A percentile compares a stretch with the other conserved stretches of the same genome.
Conservation (phyloP, 306 rosid genomes). For the Cucumis sativus region DNA sequence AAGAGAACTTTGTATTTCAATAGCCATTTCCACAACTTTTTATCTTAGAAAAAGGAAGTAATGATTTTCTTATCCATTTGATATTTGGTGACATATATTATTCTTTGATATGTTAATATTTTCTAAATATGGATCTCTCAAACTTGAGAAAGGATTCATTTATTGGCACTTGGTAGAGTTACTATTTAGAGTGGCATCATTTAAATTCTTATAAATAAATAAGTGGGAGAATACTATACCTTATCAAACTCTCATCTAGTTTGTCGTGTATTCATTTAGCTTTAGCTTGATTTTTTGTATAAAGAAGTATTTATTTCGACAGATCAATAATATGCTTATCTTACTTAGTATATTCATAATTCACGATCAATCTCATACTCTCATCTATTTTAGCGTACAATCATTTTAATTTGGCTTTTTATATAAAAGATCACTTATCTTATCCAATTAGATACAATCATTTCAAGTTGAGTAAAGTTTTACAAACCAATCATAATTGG, state of each 20-base stretch:
- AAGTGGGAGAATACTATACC: not conserved
- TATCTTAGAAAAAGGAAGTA: too few relatives aligned
- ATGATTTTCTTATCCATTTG: too few relatives aligned
- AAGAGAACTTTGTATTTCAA: too few relatives aligned
- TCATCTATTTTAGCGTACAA: not conserved
- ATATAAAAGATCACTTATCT: not conserved
- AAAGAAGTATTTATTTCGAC: not conserved
- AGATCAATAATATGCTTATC: not conserved
- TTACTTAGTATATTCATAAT: not conserved
- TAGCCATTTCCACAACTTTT: too few relatives aligned
- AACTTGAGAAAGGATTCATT: not conserved
- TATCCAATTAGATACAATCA: fast-evolving
- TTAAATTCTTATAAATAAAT: not conserved
- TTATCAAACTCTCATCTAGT: not conserved
- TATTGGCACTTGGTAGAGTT: not conserved
- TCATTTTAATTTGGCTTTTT: not conserved
- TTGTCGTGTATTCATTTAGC: not conserved
- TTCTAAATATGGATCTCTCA: not conserved
- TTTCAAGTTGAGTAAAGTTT: not conserved
- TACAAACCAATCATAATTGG: not conserved
- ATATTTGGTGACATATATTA: too few relatives aligned
- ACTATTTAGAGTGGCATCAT: not conserved
- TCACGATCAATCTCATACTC: not conserved
- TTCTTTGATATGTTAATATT: not conserved
- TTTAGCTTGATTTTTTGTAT: not conserved